Evolutionary conservation across 2,329 filamentous ascomycete genomes (phyloP).

Genomic region (Mycosphaerella sp.): DNA sequence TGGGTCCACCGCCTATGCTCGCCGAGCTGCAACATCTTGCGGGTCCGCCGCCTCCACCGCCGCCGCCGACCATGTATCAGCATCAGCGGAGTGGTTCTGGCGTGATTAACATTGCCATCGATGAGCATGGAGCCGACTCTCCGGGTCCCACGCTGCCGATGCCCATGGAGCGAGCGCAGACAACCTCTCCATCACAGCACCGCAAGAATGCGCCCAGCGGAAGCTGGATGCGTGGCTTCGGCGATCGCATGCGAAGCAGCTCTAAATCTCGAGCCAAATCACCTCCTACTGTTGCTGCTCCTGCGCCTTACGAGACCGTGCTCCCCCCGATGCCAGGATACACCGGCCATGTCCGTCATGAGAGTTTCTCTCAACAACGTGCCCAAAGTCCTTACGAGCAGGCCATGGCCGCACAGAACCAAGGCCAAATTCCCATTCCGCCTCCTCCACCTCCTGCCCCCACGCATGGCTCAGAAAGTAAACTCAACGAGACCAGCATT

Average conservation of each 20-base stretch:
- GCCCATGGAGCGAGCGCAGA: constrained; percentile 29
- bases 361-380: constrained; percentile 19
- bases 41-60: constrained; percentile 42
- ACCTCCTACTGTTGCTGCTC: constrained; percentile 33
- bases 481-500: constrained; percentile 37
- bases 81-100: constrained; percentile 22
- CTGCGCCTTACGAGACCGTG: constrained; percentile 17
- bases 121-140: constrained; percentile 31
- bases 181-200: constrained; percentile 26
- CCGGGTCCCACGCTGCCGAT: constrained; percentile 17
- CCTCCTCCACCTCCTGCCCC: constrained; percentile 37
- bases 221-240: constrained; percentile 51
- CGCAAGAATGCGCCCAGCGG: constrained; percentile 48
- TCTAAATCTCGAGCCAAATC: constrained; percentile 49
- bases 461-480: constrained; percentile 11
- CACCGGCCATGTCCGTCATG: constrained; percentile 12
- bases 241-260: constrained; percentile 54
- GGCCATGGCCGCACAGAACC: constrained; percentile 25
- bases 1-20: constrained; percentile 33
- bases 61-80: constrained; percentile 31
- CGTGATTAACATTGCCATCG: constrained; percentile 43
- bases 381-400: constrained; percentile 31
- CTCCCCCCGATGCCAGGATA: constrained; percentile 9
- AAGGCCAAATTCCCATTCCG: constrained; percentile 20
- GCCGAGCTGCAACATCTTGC: constrained; percentile 57